These are phyloP conservation scores for Sugiyamaella smithiae DNA, from an alignment of 805 yeast genomes.

Conservation along the genomic window DNA sequence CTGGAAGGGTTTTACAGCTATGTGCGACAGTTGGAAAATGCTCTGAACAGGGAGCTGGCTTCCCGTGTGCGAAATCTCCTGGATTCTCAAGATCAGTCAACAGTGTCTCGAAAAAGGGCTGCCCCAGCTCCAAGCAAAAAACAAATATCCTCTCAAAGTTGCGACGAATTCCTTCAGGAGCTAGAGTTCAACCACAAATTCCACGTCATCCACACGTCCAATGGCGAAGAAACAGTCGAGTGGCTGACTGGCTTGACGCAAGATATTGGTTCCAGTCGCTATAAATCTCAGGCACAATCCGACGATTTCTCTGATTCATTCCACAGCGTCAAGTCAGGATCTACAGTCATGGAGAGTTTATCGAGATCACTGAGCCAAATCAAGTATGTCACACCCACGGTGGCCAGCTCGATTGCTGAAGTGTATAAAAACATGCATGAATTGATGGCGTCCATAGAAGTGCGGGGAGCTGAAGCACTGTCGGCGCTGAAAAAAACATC, in stretches of 20 bases:
- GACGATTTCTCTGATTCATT: constrained; percentile 12
- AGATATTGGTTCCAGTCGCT: constrained; percentile 18
- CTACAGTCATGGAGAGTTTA: constrained; percentile 16
- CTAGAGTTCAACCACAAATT: constrained; percentile 14
- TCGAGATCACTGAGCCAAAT: constrained; percentile 17
- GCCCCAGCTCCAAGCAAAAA: not conserved
- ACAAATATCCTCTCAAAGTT: not conserved
- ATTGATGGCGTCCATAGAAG: constrained; percentile 11
- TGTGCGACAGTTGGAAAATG: constrained; percentile 10
- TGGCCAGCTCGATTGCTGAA: constrained; percentile 15
- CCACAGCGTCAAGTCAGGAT: constrained; percentile 20
- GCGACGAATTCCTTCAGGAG: not conserved
- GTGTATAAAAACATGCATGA: constrained; percentile 16
- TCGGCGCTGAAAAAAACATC: constrained; percentile 7
- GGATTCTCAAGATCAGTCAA: not conserved
- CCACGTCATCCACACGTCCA: constrained; percentile 15
- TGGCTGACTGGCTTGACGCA: constrained; percentile 18
- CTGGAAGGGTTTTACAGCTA: constrained; percentile 18
- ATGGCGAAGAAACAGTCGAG: constrained; percentile 16
- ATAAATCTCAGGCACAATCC: constrained; percentile 5
- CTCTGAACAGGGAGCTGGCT: constrained; percentile 13
- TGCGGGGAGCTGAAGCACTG: constrained; percentile 18
- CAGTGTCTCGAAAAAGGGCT: not conserved
- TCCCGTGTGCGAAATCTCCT: constrained; percentile 19
- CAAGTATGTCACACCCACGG: constrained; percentile 24